Conservation (phyloP, 2,329 filamentous ascomycete species). For the Ceratocystis lukuohia region DNA sequence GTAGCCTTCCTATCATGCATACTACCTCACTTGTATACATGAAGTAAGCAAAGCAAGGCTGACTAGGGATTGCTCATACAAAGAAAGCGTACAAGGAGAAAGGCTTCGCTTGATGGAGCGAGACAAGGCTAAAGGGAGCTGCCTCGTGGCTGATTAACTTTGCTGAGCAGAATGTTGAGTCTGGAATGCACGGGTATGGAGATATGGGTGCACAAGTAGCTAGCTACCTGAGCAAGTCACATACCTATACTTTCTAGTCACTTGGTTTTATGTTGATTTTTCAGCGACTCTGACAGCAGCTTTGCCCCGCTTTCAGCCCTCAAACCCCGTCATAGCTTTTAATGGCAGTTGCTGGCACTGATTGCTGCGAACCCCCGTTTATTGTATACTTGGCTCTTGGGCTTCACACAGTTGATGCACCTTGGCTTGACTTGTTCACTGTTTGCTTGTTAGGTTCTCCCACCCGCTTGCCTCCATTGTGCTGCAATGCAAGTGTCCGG, state of each 20-base stretch:
- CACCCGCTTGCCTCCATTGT: neutral
- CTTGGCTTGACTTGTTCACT: too few relatives aligned
- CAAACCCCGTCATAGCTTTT: neutral
- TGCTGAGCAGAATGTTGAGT: neutral
- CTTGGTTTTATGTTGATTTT: neutral
- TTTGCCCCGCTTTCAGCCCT: neutral
- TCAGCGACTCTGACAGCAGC: neutral
- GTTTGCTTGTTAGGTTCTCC: neutral
- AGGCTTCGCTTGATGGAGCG: neutral
- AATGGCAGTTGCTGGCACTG: slow-evolving; percentile 1
- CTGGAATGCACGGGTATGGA: neutral
- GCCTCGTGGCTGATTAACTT: neutral
- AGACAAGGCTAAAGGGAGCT: neutral
- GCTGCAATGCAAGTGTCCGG: slow-evolving; percentile 5
- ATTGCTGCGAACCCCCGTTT: slow-evolving; percentile 2
- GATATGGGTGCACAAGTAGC: neutral
- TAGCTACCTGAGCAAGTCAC: neutral
- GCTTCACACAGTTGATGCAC: too few relatives aligned
- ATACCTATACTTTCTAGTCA: neutral
- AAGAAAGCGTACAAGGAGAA: neutral
- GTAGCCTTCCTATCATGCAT: neutral
- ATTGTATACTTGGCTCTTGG: neutral
- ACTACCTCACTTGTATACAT: neutral
- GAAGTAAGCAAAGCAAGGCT: neutral
- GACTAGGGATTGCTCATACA: neutral